Conservation (phyloP, 768 basidiomycete species). For the Tulasnella sp. region DNA sequence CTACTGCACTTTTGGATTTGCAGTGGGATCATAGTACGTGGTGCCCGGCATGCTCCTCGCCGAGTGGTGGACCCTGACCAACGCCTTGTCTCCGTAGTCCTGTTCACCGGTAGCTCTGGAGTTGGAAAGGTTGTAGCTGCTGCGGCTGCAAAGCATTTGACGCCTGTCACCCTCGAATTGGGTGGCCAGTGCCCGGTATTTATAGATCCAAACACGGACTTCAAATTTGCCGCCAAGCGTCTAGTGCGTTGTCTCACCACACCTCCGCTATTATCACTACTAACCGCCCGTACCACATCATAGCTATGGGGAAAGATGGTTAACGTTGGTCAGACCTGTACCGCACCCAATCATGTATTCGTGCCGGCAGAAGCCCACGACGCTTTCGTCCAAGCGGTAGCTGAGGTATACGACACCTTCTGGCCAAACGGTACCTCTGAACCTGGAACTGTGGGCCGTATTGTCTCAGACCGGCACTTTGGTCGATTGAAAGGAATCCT, state of each 20-base stretch:
- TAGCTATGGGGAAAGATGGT: constrained; percentile 58
- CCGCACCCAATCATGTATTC: constrained; percentile 46
- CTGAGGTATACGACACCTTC: constrained; percentile 39
- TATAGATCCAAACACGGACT: constrained; percentile 55
- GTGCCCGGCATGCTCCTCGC: background rate
- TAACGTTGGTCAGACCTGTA: constrained; percentile 69
- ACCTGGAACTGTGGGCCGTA: constrained; percentile 37
- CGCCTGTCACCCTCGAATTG: constrained; percentile 35
- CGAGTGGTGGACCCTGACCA: constrained; percentile 31
- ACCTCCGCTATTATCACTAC: background rate
- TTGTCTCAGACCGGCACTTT: constrained; percentile 45
- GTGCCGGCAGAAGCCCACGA: constrained; percentile 33
- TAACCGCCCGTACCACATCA: too few relatives aligned
- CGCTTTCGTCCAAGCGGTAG: constrained; percentile 31
- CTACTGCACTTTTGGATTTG: constrained; percentile 58
- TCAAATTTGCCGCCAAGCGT: constrained; percentile 52
- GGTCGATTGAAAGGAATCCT: constrained; percentile 48
- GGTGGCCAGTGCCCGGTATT: constrained; percentile 59
- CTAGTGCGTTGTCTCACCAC: constrained; percentile 27
- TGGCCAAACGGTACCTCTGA: constrained; percentile 37
- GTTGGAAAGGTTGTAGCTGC: constrained; percentile 55
- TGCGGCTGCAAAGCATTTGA: constrained; percentile 66
- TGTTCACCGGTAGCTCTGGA: constrained; percentile 36
- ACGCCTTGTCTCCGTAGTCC: constrained; percentile 20
- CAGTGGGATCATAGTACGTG: constrained; percentile 49